These are phyloP conservation scores for Falciphora oryzae DNA, from an alignment of 2,329 filamentous ascomycete species.

Conservation along the genomic window DNA sequence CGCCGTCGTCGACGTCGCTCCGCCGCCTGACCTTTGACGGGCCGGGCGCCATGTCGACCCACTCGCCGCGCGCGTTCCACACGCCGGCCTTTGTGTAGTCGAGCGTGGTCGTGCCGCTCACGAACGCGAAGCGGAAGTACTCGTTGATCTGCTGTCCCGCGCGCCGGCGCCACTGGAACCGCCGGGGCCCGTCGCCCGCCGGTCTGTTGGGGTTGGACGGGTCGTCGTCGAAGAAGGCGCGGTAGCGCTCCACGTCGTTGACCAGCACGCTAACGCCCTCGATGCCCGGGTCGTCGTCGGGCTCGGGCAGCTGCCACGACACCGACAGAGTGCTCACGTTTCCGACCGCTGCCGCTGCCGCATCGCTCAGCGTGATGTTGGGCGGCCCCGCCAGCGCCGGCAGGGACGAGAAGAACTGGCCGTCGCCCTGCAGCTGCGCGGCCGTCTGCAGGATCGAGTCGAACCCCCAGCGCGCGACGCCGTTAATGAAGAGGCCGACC, in stretches of 20 bases:
- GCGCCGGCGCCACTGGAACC: conserved; percentile 57
- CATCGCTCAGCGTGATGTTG: conserved; percentile 32
- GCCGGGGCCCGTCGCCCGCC: conserved; percentile 21
- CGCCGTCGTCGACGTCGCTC: background rate
- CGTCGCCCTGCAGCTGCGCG: conserved; percentile 62
- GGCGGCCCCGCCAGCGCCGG: conserved; percentile 38
- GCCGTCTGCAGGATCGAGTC: conserved; percentile 83
- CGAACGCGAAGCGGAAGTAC: conserved; percentile 73
- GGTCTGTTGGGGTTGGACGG: conserved; percentile 15
- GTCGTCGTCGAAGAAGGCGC: conserved; percentile 61
- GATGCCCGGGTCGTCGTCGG: conserved; percentile 40
- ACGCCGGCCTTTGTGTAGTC: conserved; percentile 73
- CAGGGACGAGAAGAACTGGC: conserved; percentile 56
- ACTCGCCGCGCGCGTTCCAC: conserved; percentile 60
- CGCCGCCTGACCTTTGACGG: conserved; percentile 41
- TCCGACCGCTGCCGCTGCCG: conserved; percentile 16
- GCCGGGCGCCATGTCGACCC: conserved; percentile 60
- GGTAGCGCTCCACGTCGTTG: conserved; percentile 78
- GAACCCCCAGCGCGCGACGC: conserved; percentile 90
- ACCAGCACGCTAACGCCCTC: conserved; percentile 76
- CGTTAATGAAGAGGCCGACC: conserved; percentile 88
- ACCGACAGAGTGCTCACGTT: conserved; percentile 62
- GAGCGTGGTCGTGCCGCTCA: conserved; percentile 56
- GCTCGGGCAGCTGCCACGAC: conserved; percentile 41
- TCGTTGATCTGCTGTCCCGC: conserved; percentile 43